Evolutionary conservation across 1,284 basidiomycete species (phyloP), one percentile per base, ranked within the genome.

Genomic region (Ceratobasidium sp.): DNA sequence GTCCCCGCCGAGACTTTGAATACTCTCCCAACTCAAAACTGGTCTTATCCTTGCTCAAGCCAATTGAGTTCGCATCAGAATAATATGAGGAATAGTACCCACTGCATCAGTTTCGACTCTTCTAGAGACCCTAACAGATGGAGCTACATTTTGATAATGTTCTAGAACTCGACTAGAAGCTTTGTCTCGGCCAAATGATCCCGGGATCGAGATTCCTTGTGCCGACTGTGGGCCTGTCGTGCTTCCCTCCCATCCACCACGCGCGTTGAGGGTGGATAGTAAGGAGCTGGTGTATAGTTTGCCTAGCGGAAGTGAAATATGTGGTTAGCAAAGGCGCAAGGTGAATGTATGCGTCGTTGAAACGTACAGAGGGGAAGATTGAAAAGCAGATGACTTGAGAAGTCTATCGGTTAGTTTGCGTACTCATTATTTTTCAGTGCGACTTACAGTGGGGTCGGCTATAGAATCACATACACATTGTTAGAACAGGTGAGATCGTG

Each of bases 191-290:
- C 12, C 22, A 31, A 31, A 20, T 27, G 27, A 20, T 8, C 32
- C 32, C 1, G n/a, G 50, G 27, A 47, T 40, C 52, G 64, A 45
- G 5, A 38, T 13, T 6, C 34, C 58, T 20, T 49, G 35, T 17
- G 45, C 31, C 31, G 58, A 7, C 12, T 50, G 49, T 27, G 10
- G 32, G 25, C 12, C 2, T 8, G 22, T 43, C 17, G 17, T 42
- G 10, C 20, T 29, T 29, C 22, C 29, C 22, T 32, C 53, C 53
- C 53, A 56, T 7, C 52, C 32, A 7, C 34, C 43, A 10, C 53
- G 65, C 20, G 53, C 43, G 22, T 68, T 68, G n/a, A 68, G 53
- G 10, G 65, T 56, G 1, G 65, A 68, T 53, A 68, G 32, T 15
- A 68, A 32, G 1, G 65, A 68, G 34, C 40, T 56, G n/a, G 12